Evolutionary conservation across 495 filamentous ascomycete genomes (phyloP), one percentile per base, ranked within the genome.

Genomic region (Schizothecium vesticola): DNA sequence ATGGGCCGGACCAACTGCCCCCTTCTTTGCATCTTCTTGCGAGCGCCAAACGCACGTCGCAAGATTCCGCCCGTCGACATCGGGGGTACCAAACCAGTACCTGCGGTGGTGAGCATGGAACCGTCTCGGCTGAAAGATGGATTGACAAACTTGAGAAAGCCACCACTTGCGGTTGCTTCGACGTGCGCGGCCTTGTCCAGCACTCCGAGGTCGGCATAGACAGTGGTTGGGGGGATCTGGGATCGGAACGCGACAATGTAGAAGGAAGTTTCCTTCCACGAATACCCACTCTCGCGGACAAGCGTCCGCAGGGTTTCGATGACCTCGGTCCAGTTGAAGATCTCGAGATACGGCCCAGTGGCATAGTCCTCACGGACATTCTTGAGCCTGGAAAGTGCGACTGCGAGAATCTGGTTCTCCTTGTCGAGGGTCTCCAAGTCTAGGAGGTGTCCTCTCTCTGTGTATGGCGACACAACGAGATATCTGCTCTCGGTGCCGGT

Each of bases 161-260:
- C 93, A 1, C 92, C 92, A 70, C 88, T 90, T 36, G 81, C 81
- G 5, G 85, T 88, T 12, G 93, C 93, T 77, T 96, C 92, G 28
- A 82, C 81, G 72, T 96, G 93, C 13, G 91, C 90, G 59, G 85
- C 84, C 71, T 86, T 86, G 76, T 97, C 93, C 67, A 96, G 78
- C 21, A 80, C 80, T 62, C 86, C 85, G 16, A 97, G 80, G 31
- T 88, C 80, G 6, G 84, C 82, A 64, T 84, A 83, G 69, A 91
- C 85, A 0, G 86, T 88, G 10, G 81, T 85, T 2, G 84, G 83
- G 7, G 84, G 83, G 21, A 95, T 85, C 65, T 78, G 84, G 0
- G 91, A 95, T 1, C 92, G 85, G 78, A 96, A 96, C 9, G 88
- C 88, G 22, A 97, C 92, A 56, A 96, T 82, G 71, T 93, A 96